Conservation (phyloP, 2,329 filamentous ascomycete species). For the Thielaviopsis ethacetica region DNA sequence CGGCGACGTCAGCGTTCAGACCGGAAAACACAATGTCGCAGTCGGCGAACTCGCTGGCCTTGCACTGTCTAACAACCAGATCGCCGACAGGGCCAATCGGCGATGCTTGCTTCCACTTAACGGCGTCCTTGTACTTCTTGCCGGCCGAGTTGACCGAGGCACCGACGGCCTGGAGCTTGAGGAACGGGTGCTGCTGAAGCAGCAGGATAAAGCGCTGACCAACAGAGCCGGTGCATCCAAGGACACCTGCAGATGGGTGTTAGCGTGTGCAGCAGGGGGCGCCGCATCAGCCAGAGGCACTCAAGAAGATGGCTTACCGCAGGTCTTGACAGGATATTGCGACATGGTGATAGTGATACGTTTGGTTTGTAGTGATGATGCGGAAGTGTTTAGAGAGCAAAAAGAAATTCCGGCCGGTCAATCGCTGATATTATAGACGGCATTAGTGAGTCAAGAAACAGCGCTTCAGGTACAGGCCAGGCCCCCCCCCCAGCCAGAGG, state of each 20-base stretch:
- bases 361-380: background rate
- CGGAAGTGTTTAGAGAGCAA: background rate
- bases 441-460: background rate
- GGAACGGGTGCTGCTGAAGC: slow-evolving; percentile 71
- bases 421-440: background rate
- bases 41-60: slow-evolving; percentile 63
- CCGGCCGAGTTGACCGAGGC: slow-evolving; percentile 79
- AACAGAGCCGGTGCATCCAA: slow-evolving; percentile 86
- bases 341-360: slow-evolving; percentile 13
- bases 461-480: background rate
- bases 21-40: slow-evolving; percentile 92
- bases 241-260: slow-evolving; percentile 39
- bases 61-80: slow-evolving; percentile 74
- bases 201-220: slow-evolving; percentile 92
- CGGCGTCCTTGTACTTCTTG: slow-evolving; percentile 88
- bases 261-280: background rate
- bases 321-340: slow-evolving; percentile 40
- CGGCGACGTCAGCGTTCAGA: slow-evolving; percentile 80
- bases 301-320: slow-evolving; percentile 26
- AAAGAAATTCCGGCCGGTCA: background rate
- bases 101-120: slow-evolving; percentile 81
- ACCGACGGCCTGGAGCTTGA: slow-evolving; percentile 75
- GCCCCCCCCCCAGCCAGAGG: background rate
- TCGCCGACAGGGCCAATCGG: slow-evolving; percentile 70
- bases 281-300: too few relatives aligned